phyloP scores from a whole-genome alignment of 1,139 yeast species.

The Yamadazyma mexicana region DNA sequence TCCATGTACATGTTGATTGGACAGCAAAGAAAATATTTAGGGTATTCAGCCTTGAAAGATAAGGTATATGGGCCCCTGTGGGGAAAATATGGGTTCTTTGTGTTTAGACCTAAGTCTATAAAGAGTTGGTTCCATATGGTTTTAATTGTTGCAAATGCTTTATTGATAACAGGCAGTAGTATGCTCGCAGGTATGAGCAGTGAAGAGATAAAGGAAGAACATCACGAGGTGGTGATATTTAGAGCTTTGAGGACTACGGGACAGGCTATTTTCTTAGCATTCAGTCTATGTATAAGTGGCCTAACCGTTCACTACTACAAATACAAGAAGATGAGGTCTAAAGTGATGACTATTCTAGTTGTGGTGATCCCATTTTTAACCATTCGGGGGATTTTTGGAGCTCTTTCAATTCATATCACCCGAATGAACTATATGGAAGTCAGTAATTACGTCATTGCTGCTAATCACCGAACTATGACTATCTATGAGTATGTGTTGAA shows the following conservation, averaged over 20 bases:
- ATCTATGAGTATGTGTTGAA: constrained; percentile 35
- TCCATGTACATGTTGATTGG: constrained; percentile 26
- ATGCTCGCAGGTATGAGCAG: constrained; percentile 20
- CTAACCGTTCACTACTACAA: constrained; percentile 20
- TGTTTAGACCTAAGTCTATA: constrained; percentile 2
- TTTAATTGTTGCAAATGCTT: constrained; percentile 35
- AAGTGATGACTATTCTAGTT: constrained; percentile 14
- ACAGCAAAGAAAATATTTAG: constrained; percentile 23
- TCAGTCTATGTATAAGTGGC: constrained; percentile 20
- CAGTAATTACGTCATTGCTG: constrained; percentile 24
- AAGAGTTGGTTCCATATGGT: constrained; percentile 21
- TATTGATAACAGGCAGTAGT: constrained; percentile 35
- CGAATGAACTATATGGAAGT: constrained; percentile 18
- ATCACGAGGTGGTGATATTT: constrained; percentile 19
- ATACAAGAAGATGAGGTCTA: constrained; percentile 20
- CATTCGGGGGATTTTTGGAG: constrained; percentile 10
- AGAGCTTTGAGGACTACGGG: constrained; percentile 33
- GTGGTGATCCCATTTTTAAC: constrained; percentile 8
- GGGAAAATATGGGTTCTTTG: too few species aligned
- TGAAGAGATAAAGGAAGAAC: constrained; percentile 13
- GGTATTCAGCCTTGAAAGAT: constrained; percentile 18
- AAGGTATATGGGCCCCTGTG: constrained; percentile 4
- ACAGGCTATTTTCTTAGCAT: constrained; percentile 29
- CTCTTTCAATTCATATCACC: constrained; percentile 7
- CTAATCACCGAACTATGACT: constrained; percentile 22